Percentiles rank a stretch among this genome's conserved stretches.
Conservation (phyloP, 306 rosid genomes). For the Quercus aquifolioides region DNA sequence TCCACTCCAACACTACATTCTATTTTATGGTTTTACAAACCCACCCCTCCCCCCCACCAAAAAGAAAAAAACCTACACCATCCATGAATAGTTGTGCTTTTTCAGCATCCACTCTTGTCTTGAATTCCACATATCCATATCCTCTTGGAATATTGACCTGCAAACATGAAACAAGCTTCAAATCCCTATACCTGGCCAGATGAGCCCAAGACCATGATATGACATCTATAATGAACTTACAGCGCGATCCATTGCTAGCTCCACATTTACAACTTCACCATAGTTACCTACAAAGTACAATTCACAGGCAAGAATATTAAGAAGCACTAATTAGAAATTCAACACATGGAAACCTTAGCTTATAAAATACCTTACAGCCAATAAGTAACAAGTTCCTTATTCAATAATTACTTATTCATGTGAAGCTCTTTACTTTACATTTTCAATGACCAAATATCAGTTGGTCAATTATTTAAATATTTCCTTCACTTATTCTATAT, state of each 20-base stretch:
- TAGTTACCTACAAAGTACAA: conserved; percentile 56
- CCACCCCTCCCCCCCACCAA: too few species aligned
- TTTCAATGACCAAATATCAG: not conserved
- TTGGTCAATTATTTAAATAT: too few species aligned
- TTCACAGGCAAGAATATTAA: not conserved
- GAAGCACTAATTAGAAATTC: not conserved
- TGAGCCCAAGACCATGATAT: not conserved
- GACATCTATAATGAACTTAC: conserved; percentile 53
- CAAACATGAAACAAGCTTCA: conserved; percentile 10
- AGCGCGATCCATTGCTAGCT: conserved; percentile 85
- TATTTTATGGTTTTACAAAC: too few species aligned
- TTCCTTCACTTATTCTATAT: too few species aligned
- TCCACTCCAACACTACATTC: conserved; percentile 1
- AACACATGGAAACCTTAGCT: not conserved
- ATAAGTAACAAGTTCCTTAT: not conserved
- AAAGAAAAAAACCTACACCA: conserved; percentile 63
- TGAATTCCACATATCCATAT: conserved; percentile 89
- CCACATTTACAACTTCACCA: conserved; percentile 90
- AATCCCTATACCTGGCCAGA: not conserved
- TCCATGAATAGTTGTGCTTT: conserved; percentile 84
- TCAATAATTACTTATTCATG: not conserved
- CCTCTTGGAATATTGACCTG: conserved; percentile 98
- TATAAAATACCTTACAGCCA: not conserved
- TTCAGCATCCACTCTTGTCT: conserved; percentile 87
- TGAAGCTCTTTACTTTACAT: not conserved